Evolutionary conservation across 108 stramenopile genomes (phyloP).

Genomic region (Nannochloropsis salina): DNA sequence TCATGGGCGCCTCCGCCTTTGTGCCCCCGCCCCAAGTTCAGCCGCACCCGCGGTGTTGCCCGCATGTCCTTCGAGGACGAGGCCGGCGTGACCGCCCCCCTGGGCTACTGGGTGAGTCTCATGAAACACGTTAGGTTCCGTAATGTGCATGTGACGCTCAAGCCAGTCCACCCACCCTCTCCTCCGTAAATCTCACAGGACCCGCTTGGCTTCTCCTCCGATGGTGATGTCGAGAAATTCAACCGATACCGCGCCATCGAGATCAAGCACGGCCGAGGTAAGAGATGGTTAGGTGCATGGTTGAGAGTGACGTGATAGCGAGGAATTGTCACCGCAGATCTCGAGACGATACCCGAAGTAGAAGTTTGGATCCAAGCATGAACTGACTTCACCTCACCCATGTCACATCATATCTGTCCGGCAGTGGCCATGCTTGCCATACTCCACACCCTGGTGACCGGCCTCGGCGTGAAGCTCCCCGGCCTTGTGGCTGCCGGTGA

Average conservation of each 20-base stretch:
- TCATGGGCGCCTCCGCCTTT: background rate
- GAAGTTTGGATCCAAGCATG: too few species aligned
- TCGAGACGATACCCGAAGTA: too few species aligned
- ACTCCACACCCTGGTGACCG: constrained; percentile 13
- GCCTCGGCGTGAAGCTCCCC: constrained; percentile 12
- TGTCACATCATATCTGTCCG: background rate
- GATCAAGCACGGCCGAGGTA: constrained; percentile 19
- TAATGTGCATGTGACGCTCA: background rate
- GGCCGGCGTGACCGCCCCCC: constrained; percentile 11
- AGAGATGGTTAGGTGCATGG: background rate
- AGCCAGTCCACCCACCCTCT: background rate
- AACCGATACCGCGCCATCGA: background rate
- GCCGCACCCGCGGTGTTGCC: constrained; percentile 9
- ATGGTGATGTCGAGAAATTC: constrained; percentile 9
- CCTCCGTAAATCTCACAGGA: background rate
- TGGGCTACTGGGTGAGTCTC: constrained; percentile 10
- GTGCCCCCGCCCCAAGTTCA: constrained; percentile 19
- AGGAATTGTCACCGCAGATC: too few species aligned
- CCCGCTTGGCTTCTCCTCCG: constrained; percentile 4
- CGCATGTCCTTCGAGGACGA: constrained; percentile 19
- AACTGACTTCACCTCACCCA: background rate
- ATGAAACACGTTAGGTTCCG: too few species aligned
- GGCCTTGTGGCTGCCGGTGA: constrained; percentile 13
- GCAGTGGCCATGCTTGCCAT: constrained; percentile 17
- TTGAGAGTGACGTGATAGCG: too few species aligned